A percentile compares a stretch with the other conserved stretches of the same genome.
Evolutionary conservation across 768 basidiomycete genomes (phyloP).

Genomic region (Tulasnella sp.): DNA sequence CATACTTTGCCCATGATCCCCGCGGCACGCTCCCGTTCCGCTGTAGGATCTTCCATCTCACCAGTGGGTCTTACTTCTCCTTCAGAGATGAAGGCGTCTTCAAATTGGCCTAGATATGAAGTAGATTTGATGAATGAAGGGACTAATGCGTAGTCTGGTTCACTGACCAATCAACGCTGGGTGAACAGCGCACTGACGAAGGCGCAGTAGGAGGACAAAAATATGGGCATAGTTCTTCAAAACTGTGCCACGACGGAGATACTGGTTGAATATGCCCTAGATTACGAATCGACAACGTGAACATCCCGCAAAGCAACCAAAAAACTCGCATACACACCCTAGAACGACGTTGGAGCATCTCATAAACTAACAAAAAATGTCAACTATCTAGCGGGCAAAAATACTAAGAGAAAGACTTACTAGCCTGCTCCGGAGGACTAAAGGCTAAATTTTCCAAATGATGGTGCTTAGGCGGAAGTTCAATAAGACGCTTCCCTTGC

Average conservation of each 20-base stretch:
- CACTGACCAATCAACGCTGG: slow-evolving; percentile 52
- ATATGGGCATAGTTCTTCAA: slow-evolving; percentile 44
- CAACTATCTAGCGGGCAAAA: too few relatives aligned
- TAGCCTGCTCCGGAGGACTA: too few relatives aligned
- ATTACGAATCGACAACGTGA: slow-evolving; percentile 24
- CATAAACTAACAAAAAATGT: too few relatives aligned
- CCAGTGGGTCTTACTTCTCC: slow-evolving; percentile 4
- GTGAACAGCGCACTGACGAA: slow-evolving; percentile 58
- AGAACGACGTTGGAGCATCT: background rate
- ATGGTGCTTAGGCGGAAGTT: slow-evolving; percentile 51
- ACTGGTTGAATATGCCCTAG: slow-evolving; percentile 54
- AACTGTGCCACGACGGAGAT: slow-evolving; percentile 48
- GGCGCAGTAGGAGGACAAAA: slow-evolving; percentile 53
- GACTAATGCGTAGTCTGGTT: background rate
- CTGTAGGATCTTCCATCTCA: background rate
- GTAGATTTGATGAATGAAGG: background rate
- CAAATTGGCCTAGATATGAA: slow-evolving; percentile 11
- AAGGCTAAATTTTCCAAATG: too few relatives aligned
- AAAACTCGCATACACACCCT: slow-evolving; percentile 4
- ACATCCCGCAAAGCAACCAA: slow-evolving; percentile 14
- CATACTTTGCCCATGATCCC: background rate
- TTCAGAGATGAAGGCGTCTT: slow-evolving; percentile 5
- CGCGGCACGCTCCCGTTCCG: slow-evolving; percentile 4
- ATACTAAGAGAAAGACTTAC: too few relatives aligned
- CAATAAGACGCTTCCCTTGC: slow-evolving; percentile 55